Base-by-base conservation (phyloP, 106 monocot genomes). In the Xerophyta viscosa region DNA sequence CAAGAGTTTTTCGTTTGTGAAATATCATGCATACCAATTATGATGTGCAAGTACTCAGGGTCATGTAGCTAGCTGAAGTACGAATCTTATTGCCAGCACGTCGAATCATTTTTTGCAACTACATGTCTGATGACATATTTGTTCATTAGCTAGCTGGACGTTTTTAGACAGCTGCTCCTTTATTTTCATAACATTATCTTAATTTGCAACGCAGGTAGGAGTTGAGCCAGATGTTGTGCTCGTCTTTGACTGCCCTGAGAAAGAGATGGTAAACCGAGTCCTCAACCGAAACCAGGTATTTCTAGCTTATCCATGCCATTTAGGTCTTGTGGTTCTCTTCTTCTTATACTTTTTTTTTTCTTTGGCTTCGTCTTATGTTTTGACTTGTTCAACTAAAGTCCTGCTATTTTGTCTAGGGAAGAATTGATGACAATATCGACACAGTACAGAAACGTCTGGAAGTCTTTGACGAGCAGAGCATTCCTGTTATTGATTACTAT, bases 371-470 rank as follows among this genome's bases (percentile, higher is more conserved):
- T 5, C 33, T 14, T 43, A 17, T 15, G n/a, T 52, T 17, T n/a
- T n/a, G n/a, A n/a, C n/a, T 29, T 29, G 14, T 52, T 52, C n/a
- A 24, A 19, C 15, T 44, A 14, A 44, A 9, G 15, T 25, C 7
- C 18, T 24, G 24, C 24, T 17, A 20, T 23, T 30, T 62, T 26
- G 12, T 57, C 22, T 62, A 98, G 96, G 96, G 89, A 22, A 79
- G 96, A 53, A 71, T 86, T 31, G 96, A 98, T 83, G 96, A 98
- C 64, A 98, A 98, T 44, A 72, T 86, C 24, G 89, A 86, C 50
- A 89, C 96, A 41, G 37, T 98, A 39, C 86, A 90, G 76, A 89
- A 89, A 51, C 85, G 96, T 14, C 68, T 98, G 1, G 43, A 79
- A 74, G 74, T 86, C 17, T 98, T 82, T 71, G 58, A 66, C 37